Evolutionary conservation across 495 filamentous ascomycete species (phyloP), one percentile per base, ranked within the genome.

Genomic region (Letharia columbiana): DNA sequence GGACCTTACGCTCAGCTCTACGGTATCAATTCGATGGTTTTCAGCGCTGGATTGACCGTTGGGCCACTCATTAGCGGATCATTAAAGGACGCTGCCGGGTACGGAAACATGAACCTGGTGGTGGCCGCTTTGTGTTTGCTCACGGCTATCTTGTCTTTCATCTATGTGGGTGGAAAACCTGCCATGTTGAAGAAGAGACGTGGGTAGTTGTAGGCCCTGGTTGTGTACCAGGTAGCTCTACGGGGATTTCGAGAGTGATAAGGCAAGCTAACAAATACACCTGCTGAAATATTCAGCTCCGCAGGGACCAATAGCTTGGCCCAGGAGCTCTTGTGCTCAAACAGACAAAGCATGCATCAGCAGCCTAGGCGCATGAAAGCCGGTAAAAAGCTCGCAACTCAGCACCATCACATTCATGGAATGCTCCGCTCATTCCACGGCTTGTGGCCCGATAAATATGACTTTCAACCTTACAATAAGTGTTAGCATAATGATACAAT

Each of bases 1-100:
- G 82, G 82, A 2, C 83, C 83, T 13, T 85, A 84, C 68, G 83
- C 81, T 35, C 81, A 85, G 68, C 72, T 86, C 0, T 85, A 83
- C 70, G 82, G 81, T n/a, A 70, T 83, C 60, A 82, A 83, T 63
- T 78, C 77, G 17, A 78, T 82, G 73, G 73, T 82, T 10, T 84
- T 83, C 70, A 79, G 77, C 65, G 65, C 70, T 3, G 83, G 83
- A 23, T 70, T 86, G 45, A 81, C 82, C 1, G 52, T 83, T 5
- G 83, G 83, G 0, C 83, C 83, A 20, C 42, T 84, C 31, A 58
- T 81, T 6, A 75, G 76, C 4, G 83, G 82, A 0, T 63, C 60
- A 9, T 66, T 85, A 64, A 84, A 76, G 61, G 79, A 83, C 42
- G 65, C 56, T 11, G 73, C 84, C 47, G 83, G 82, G 3, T 85